These are phyloP conservation scores for Rosa multiflora DNA, from an alignment of 306 rosid genomes.

Conservation along the genomic window DNA sequence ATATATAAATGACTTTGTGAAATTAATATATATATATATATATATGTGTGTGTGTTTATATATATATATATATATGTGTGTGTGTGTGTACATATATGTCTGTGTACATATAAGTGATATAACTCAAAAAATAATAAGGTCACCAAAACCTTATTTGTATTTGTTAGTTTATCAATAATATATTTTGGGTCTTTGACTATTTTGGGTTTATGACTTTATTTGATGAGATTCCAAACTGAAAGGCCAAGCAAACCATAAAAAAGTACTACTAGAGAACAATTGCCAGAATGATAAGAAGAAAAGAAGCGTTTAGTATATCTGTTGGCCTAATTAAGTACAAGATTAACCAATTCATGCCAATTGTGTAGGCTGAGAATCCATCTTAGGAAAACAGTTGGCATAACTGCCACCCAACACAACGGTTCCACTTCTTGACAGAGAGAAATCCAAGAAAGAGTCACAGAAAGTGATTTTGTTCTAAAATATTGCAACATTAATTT, in stretches of 20 bases:
- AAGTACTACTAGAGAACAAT: not conserved
- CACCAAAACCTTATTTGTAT: too few relatives aligned
- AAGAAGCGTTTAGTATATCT: not conserved
- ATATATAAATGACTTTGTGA: too few relatives aligned
- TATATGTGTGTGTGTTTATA: too few relatives aligned
- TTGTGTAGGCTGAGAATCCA: slow-evolving; percentile 4
- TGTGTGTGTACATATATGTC: too few relatives aligned
- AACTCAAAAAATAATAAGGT: too few relatives aligned
- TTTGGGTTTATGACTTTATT: not conserved
- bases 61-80: too few relatives aligned
- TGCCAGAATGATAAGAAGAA: not conserved
- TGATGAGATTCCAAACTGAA: slow-evolving; percentile 14
- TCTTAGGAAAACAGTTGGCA: slow-evolving; percentile 23
- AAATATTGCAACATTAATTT: not conserved
- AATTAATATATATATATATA: too few relatives aligned
- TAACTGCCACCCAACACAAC: slow-evolving; percentile 25
- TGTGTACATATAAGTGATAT: too few relatives aligned
- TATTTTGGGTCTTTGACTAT: too few relatives aligned
- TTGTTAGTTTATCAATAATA: too few relatives aligned
- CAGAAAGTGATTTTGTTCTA: slow-evolving; percentile 15
- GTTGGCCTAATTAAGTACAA: not conserved
- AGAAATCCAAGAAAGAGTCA: not conserved
- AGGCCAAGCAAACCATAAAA: slow-evolving; percentile 8
- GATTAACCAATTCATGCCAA: not conserved
- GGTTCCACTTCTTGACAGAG: slow-evolving; percentile 1